A percentile compares a stretch with the other conserved stretches of the same genome.
Evolutionary conservation across 257 asterid species (phyloP).

Genomic region (Cinchona pubescens): DNA sequence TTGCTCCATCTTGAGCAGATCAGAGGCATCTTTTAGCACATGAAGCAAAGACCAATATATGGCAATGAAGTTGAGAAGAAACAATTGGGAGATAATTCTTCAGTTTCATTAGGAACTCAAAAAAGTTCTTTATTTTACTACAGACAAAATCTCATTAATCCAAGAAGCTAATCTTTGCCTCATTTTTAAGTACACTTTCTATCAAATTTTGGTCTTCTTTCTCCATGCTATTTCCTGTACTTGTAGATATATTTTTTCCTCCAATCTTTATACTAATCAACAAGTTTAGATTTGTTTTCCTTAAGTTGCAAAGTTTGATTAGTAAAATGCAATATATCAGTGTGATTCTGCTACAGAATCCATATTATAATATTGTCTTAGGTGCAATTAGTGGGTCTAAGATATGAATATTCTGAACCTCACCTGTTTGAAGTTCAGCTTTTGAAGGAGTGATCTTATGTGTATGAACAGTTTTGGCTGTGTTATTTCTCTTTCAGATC

Average conservation of each 20-base stretch:
- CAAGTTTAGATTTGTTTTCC: not conserved
- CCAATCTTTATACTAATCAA: no score
- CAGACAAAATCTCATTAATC: no score
- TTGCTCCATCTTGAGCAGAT: not conserved
- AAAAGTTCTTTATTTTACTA: not conserved
- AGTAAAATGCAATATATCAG: not conserved
- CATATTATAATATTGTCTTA: not conserved
- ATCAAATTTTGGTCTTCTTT: not conserved
- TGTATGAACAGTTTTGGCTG: not conserved
- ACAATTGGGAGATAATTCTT: not conserved
- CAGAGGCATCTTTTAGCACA: not conserved
- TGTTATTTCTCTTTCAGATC: not conserved
- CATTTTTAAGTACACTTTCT: not conserved
- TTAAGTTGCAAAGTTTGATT: not conserved
- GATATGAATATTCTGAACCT: not conserved
- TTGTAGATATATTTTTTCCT: not conserved
- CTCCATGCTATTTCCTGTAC: not conserved
- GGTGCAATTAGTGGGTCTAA: not conserved
- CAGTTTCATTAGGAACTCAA: not conserved
- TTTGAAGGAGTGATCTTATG: not conserved
- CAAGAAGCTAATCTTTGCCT: not conserved
- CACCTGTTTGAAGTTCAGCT: not conserved
- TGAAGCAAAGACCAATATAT: not conserved
- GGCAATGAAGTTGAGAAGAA: not conserved
- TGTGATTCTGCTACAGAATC: not conserved